Evolutionary conservation across 305 asterid genomes (phyloP).

Genomic region (Andrographis paniculata): DNA sequence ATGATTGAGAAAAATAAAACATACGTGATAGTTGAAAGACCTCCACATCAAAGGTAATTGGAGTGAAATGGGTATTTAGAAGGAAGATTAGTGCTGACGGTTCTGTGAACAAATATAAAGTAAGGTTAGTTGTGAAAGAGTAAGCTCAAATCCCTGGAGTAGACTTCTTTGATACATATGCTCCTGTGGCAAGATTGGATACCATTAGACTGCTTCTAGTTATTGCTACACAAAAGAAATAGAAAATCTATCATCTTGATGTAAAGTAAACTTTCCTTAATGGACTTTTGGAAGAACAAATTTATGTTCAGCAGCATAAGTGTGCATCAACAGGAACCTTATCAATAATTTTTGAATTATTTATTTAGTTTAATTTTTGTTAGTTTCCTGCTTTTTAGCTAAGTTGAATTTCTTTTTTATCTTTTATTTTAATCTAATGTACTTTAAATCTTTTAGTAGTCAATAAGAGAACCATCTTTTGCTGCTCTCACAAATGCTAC

Average conservation of each 20-base stretch:
- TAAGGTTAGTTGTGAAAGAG: conserved; percentile 8
- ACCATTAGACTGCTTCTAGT: conserved; percentile 2
- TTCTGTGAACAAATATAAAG: conserved; percentile 7
- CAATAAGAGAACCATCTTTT: no score
- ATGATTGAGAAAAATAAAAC: conserved; percentile 15
- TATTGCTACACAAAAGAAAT: not conserved
- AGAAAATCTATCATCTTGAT: conserved; percentile 8
- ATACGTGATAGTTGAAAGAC: conserved; percentile 9
- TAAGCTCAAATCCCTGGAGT: conserved; percentile 5
- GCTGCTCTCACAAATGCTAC: no score
- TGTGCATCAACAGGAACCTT: no score
- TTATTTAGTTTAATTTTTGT: no score
- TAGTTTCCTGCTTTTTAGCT: no score
- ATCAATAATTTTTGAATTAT: no score
- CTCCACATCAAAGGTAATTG: conserved; percentile 10
- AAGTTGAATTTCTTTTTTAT: no score
- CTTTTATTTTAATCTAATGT: no score
- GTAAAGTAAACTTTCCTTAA: conserved; percentile 13
- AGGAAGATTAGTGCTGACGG: conserved; percentile 9
- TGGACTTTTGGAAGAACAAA: conserved; percentile 3
- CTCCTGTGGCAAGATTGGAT: no score
- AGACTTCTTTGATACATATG: conserved; percentile 17
- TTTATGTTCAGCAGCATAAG: not conserved
- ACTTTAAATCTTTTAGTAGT: no score
- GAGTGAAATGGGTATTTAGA: conserved; percentile 9